Conservation (phyloP, 2,329 filamentous ascomycete genomes). For the Tricladium varicosporioides region DNA sequence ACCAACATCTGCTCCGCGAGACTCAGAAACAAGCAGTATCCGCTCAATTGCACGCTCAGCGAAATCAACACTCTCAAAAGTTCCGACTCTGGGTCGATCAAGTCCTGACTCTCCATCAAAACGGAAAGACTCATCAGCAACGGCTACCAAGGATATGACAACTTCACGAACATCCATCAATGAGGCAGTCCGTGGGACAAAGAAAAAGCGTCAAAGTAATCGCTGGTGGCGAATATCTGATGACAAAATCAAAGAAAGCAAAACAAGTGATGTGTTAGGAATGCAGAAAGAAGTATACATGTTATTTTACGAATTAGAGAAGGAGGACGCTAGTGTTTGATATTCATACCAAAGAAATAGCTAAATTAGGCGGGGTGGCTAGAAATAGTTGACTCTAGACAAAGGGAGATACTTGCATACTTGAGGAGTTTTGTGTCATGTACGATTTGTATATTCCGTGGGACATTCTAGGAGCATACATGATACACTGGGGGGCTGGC, state of each 20-base stretch:
- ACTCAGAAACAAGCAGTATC: conserved; percentile 51
- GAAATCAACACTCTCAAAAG: conserved; percentile 50
- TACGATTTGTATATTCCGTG: too few species aligned
- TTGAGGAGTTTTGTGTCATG: too few species aligned
- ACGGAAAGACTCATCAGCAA: neutral
- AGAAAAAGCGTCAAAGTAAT: conserved; percentile 61
- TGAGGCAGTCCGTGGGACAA: conserved; percentile 40
- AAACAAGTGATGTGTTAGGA: conserved; percentile 82
- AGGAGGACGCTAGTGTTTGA: conserved; percentile 14
- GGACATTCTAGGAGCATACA: too few species aligned
- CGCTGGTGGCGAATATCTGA: conserved; percentile 98
- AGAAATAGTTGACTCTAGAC: too few species aligned
- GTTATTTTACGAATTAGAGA: conserved; percentile 84
- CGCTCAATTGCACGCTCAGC: conserved; percentile 57
- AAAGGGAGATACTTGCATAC: neutral
- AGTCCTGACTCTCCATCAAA: conserved; percentile 11
- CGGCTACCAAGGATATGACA: neutral
- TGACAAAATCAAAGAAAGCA: conserved; percentile 92
- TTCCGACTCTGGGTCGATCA: conserved; percentile 19
- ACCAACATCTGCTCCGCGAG: conserved; percentile 30
- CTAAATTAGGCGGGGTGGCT: neutral
- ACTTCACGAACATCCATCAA: conserved; percentile 8
- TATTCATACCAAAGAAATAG: neutral
- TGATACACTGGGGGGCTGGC: too few species aligned
- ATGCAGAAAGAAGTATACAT: conserved; percentile 98